Base-by-base conservation (phyloP, 106 monocot species). In the Dendrobium huoshanense region DNA sequence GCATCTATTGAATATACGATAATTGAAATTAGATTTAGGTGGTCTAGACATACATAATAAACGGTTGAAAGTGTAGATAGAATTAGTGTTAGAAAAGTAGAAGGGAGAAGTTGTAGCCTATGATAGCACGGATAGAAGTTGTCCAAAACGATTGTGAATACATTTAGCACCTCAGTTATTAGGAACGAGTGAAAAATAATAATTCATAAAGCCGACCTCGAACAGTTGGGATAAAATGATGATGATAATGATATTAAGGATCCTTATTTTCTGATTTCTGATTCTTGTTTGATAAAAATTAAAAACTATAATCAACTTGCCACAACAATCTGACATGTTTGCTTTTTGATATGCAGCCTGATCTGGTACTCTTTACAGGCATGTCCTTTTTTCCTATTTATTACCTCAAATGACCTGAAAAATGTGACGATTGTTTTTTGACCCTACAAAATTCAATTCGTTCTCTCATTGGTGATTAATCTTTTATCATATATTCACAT, bases 311-410 rank as follows among this genome's bases (percentile, higher is more conserved):
- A 5, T 33, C 40, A 75, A 18, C 22, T 79, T 8, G 42, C 15
- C 29, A 41, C 40, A 75, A n/a, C 37, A 58, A 41, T 75, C 86
- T 88, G 41, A 81, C 81, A 73, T 73, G 4, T 74, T 67, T 81
- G 58, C 80, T 22, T 61, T 43, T 85, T 83, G 33, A 80, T 82
- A 73, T 94, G 92, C 92, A 96, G 96, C 89, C 96, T 77, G 94
- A 96, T 88, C 78, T 96, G 90, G 96, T 94, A 41, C 88, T 96
- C 22, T 96, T 96, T 80, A 96, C 96, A 92, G 96, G 96, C 80
- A 88, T 77, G 85, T 77, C 43, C 73, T 81, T 84, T 61, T 79
- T 77, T 29, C 56, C 72, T 77, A 68, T 13, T 59, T 82, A 51
- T 44, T 83, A 41, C 25, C 41, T 80, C 78, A 25, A 4, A 75